Conservation (phyloP, 1,284 basidiomycete species). For the Melampsora larici-populina region DNA sequence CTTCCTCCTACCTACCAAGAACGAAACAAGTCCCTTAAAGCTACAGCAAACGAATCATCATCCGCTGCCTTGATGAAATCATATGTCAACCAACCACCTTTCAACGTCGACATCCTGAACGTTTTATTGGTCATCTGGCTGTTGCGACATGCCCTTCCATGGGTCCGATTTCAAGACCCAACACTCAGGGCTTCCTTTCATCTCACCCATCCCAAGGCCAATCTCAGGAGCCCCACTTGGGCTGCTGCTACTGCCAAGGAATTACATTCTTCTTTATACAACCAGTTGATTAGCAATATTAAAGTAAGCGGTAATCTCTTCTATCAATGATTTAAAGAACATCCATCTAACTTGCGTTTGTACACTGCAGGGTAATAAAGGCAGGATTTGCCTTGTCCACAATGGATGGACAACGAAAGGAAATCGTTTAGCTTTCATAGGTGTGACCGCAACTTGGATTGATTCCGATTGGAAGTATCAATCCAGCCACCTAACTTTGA, state of each 20-base stretch:
- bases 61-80: too few relatives aligned
- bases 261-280: too few relatives aligned
- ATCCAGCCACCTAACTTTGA: not conserved
- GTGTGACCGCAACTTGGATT: not conserved
- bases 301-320: too few relatives aligned
- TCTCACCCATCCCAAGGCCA: not conserved
- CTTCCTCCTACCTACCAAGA: too few relatives aligned
- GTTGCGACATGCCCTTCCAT: not conserved
- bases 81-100: not conserved
- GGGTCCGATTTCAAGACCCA: not conserved
- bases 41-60: too few relatives aligned
- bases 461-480: conserved; percentile 5
- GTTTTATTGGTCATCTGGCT: not conserved
- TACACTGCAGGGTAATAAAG: too few relatives aligned
- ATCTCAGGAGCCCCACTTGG: not conserved
- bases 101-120: not conserved
- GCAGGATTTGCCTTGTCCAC: conserved; percentile 11
- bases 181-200: not conserved
- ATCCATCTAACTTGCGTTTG: too few relatives aligned
- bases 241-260: not conserved
- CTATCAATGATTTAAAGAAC: too few relatives aligned
- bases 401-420: conserved; percentile 17
- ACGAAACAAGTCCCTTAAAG: too few relatives aligned
- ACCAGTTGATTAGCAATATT: too few relatives aligned
- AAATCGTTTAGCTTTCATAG: not conserved